Percentiles rank a stretch among this genome's conserved stretches.
Conservation (phyloP, 1,284 basidiomycete genomes). For the Marasmius fiardii region DNA sequence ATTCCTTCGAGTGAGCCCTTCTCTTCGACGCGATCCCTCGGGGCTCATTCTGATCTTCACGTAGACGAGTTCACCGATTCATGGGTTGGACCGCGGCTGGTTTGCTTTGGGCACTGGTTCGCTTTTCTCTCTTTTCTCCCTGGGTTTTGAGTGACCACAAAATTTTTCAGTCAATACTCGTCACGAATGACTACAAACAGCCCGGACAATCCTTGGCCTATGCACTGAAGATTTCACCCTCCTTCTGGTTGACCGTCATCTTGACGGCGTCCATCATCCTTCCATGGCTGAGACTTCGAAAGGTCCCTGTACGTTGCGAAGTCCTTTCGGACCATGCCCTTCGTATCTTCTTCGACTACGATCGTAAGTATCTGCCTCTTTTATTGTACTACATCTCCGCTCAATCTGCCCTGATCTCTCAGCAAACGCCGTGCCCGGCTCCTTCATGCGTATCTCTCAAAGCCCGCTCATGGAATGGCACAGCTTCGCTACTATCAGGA, state of each 20-base stretch:
- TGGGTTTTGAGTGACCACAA: background rate
- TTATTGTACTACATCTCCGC: background rate
- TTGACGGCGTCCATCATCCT: slow-evolving; percentile 32
- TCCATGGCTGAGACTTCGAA: slow-evolving; percentile 37
- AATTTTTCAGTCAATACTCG: slow-evolving; percentile 27
- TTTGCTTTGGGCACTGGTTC: slow-evolving; percentile 39
- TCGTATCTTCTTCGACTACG: slow-evolving; percentile 41
- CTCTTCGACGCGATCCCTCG: background rate
- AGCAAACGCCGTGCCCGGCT: slow-evolving; percentile 41
- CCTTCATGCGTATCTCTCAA: slow-evolving; percentile 52
- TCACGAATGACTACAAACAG: slow-evolving; percentile 37
- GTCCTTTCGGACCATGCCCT: slow-evolving; percentile 41
- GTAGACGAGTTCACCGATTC: slow-evolving; percentile 32
- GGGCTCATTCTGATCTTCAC: background rate
- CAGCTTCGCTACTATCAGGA: slow-evolving; percentile 53
- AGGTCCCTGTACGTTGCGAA: slow-evolving; percentile 36
- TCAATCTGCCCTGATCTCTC: background rate
- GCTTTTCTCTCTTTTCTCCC: background rate
- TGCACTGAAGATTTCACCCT: slow-evolving; percentile 32
- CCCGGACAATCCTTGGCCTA: slow-evolving; percentile 27
- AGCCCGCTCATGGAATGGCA: slow-evolving; percentile 60
- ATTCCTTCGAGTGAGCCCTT: slow-evolving; percentile 33
- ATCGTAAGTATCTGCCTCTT: slow-evolving; percentile 7
- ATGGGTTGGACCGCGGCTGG: slow-evolving; percentile 40
- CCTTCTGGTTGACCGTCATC: slow-evolving; percentile 39